Evolutionary conservation across 768 basidiomycete species (phyloP).

Genomic region (Calocera viscosa): DNA sequence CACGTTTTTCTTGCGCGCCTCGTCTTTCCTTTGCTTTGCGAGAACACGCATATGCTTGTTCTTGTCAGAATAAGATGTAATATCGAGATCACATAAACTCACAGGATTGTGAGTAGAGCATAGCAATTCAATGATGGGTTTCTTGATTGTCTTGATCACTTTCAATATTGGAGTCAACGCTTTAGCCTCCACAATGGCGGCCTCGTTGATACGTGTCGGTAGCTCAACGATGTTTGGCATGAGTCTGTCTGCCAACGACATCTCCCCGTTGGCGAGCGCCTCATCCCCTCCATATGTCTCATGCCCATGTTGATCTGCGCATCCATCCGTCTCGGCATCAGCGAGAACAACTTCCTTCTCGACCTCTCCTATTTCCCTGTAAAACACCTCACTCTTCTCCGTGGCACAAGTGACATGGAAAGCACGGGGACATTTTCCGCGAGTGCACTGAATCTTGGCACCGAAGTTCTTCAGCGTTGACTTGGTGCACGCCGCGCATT

Average conservation of each 20-base stretch:
- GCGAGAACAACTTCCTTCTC: slow-evolving; percentile 70
- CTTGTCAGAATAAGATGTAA: background rate
- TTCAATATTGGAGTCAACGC: slow-evolving; percentile 17
- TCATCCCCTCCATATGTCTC: background rate
- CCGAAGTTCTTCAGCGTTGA: slow-evolving; percentile 21
- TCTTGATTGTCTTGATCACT: slow-evolving; percentile 57
- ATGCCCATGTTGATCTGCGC: background rate
- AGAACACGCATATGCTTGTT: slow-evolving; percentile 57
- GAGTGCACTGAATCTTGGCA: slow-evolving; percentile 67
- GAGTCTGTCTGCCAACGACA: too few species aligned
- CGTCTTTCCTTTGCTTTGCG: slow-evolving; percentile 62
- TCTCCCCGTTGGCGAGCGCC: background rate
- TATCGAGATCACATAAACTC: slow-evolving; percentile 25
- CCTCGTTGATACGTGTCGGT: too few species aligned
- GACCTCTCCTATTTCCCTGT: slow-evolving; percentile 50
- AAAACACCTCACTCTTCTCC: slow-evolving; percentile 45
- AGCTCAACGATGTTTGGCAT: too few species aligned
- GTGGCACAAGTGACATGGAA: slow-evolving; percentile 88
- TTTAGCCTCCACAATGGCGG: too few species aligned
- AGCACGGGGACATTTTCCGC: slow-evolving; percentile 84
- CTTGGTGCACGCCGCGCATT: slow-evolving; percentile 75
- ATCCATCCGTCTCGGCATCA: slow-evolving; percentile 27
- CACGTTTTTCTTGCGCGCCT: slow-evolving; percentile 58
- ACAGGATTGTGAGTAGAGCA: slow-evolving; percentile 90
- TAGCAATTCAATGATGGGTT: slow-evolving; percentile 58